These are phyloP conservation scores for Nymphaea colorata DNA, from an alignment of 164 flowering plant genomes.

Conservation along the genomic window DNA sequence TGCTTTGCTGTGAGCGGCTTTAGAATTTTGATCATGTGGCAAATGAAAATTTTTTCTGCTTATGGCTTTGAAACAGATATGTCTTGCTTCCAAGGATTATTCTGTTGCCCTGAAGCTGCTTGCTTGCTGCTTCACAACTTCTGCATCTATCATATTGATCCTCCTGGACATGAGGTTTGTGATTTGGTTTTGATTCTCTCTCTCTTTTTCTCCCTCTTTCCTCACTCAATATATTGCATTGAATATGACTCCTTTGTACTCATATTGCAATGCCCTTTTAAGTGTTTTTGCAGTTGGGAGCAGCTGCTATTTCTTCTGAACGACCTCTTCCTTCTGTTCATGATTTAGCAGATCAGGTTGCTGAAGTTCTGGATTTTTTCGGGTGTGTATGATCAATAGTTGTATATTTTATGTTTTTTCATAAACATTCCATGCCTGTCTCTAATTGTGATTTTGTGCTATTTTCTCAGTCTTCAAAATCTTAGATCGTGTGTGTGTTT, in stretches of 20 bases:
- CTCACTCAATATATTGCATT: not conserved
- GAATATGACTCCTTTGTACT: conserved; percentile 4
- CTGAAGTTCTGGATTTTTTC: conserved; percentile 63
- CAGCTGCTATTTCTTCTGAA: conserved; percentile 35
- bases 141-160: conserved; percentile 78
- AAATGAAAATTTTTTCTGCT: not conserved
- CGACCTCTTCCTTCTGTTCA: conserved; percentile 38
- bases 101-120: conserved; percentile 82
- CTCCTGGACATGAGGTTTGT: conserved; percentile 90
- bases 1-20: not conserved
- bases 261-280: conserved; percentile 14
- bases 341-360: conserved; percentile 61
- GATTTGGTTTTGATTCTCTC: conserved; percentile 8
- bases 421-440: too few species aligned
- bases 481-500: too few species aligned
- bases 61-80: conserved; percentile 37
- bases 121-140: conserved; percentile 79
- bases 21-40: not conserved
- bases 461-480: too few species aligned
- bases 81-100: conserved; percentile 85
- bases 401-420: too few species aligned
- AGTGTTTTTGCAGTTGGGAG: conserved; percentile 61
- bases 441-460: too few species aligned
- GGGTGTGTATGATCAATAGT: conserved; percentile 29
- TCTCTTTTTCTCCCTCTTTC: not conserved